These are phyloP conservation scores for Chlorencoelia australis DNA, from an alignment of 2,329 filamentous ascomycete genomes.

Conservation along the genomic window DNA sequence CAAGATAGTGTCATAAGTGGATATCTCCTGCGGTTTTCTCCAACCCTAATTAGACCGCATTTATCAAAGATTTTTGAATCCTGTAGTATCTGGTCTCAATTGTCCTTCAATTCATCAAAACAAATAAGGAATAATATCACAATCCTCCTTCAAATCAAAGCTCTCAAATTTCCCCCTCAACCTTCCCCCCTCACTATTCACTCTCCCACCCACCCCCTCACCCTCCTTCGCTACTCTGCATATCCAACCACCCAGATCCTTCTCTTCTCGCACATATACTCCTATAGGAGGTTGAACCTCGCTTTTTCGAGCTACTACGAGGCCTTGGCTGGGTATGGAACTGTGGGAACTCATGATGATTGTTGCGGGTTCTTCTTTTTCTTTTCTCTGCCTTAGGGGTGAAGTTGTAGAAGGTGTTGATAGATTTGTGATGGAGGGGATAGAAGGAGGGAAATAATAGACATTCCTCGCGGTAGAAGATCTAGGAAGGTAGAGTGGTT, in stretches of 20 bases:
- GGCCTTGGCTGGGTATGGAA: background rate
- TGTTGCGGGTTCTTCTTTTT: background rate
- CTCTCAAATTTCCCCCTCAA: constrained; percentile 3
- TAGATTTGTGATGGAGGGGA: no score
- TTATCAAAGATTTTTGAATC: no score
- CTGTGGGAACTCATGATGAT: constrained; percentile 1
- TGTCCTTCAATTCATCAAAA: no score
- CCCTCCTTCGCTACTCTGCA: background rate
- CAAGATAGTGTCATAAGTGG: no score
- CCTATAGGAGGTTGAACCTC: constrained; percentile 1
- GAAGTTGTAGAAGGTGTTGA: no score
- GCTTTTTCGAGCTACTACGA: background rate
- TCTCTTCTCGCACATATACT: background rate
- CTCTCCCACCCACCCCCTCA: background rate
- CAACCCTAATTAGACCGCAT: no score
- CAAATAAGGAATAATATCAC: constrained; percentile 5
- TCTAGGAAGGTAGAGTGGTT: background rate
- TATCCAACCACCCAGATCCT: constrained; percentile 2
- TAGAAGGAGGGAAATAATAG: background rate
- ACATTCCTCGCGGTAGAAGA: constrained; percentile 1
- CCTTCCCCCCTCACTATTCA: background rate
- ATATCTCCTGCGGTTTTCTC: no score
- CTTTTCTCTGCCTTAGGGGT: background rate
- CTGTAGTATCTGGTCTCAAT: no score
- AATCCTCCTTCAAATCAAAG: constrained; percentile 6